A percentile compares a stretch with the other conserved stretches of the same genome.
phyloP scores from a whole-genome alignment of 345 rosid species.

The Crucihimalaya himalaica region DNA sequence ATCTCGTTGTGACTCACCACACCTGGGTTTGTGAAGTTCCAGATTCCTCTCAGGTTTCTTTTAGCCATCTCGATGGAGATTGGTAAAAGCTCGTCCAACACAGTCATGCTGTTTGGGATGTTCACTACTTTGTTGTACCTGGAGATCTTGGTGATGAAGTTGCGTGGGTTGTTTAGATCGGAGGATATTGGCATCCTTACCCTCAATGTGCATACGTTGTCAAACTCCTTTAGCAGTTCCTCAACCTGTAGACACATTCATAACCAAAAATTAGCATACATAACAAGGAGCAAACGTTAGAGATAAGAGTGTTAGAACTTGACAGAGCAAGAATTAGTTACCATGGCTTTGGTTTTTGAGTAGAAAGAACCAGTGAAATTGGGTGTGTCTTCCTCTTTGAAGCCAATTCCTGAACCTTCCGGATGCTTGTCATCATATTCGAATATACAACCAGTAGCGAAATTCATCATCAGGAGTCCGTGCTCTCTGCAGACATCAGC shows the following conservation, averaged over 20 bases:
- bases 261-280: background rate
- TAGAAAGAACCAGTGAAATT: conserved; percentile 79
- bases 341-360: conserved; percentile 87
- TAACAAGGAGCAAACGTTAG: background rate
- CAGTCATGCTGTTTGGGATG: conserved; percentile 81
- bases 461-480: conserved; percentile 63
- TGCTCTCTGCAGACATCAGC: conserved; percentile 82
- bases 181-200: conserved; percentile 84
- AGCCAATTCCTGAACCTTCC: conserved; percentile 63
- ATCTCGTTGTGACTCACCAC: conserved; percentile 79
- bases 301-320: background rate
- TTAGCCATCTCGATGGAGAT: conserved; percentile 82
- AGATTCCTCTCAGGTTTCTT: conserved; percentile 66
- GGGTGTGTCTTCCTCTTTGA: conserved; percentile 69
- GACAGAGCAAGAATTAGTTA: conserved; percentile 25
- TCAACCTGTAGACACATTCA: conserved; percentile 55
- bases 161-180: conserved; percentile 67
- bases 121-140: conserved; percentile 74
- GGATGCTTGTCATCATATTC: conserved; percentile 70
- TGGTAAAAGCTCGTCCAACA: conserved; percentile 74
- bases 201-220: conserved; percentile 72
- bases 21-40: conserved; percentile 87
- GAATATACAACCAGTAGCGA: conserved; percentile 81
- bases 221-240: conserved; percentile 65
- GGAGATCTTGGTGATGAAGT: conserved; percentile 75